Evolutionary conservation across 140 eudicot species (phyloP), one percentile per base, ranked within the genome.

Genomic region (Bidens hawaiensis): DNA sequence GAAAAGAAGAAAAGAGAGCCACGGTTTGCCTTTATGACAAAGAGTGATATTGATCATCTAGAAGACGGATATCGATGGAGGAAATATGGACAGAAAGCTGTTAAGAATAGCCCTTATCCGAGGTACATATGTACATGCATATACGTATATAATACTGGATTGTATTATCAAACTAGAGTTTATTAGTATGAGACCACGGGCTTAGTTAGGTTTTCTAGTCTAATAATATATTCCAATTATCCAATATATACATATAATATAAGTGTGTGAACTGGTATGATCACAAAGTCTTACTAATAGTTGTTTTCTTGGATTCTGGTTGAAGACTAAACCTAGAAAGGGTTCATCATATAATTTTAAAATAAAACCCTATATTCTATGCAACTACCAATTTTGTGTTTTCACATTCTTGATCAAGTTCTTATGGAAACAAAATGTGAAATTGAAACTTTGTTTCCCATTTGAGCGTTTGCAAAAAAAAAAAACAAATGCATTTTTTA

Each of bases 31-130:
- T 82, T 82, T 21, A 78, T 82, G 83, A 82, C 87, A 46, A 82
- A 78, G 71, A 82, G 87, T 14, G 87, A 82, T 48, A 78, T 82
- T 19, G 87, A 82, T 78, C 87, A 82, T 60, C 81, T 82, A 38
- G 87, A 82, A 77, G 87, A 82, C 41, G 87, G 87, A 36, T 81
- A 81, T 60, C 65, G 87, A 41, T 81, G 87, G 87, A 77, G 87
- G 62, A 81, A 82, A 54, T 82, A 82, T 59, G 87, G 87, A 21
- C 87, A 82, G 40, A 82, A 82, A 45, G 87, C 87, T 27, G 87
- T 82, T 64, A 82, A 82, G 76, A 82, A 82, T 52, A 82, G 83
- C 43, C 84, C 87, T 33, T 82, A 77, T 62, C 87, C 87, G 24
- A 82, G 87, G 19, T 61, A 36, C n/a, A n/a, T n/a, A n/a, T n/a